Conservation (phyloP, 345 rosid species). For the Kandelia obovata region DNA sequence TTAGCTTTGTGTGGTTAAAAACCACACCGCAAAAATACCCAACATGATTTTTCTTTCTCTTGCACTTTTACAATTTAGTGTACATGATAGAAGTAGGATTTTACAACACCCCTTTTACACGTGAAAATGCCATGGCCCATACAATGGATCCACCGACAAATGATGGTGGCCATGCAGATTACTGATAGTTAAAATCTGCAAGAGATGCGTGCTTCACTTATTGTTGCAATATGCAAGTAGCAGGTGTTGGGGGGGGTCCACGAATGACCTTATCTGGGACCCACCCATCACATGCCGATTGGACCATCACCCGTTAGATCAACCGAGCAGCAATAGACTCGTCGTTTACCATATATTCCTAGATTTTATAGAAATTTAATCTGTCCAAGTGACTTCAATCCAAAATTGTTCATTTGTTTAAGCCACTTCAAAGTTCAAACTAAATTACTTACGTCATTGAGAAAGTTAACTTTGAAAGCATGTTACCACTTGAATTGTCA, state of each 20-base stretch:
- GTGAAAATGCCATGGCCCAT: slow-evolving; percentile 3
- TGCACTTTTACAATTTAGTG: not conserved
- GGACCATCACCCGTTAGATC: not conserved
- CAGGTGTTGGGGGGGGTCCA: not conserved
- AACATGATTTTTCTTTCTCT: not conserved
- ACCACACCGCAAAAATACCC: too few relatives aligned
- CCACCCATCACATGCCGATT: not conserved
- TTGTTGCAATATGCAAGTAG: not conserved
- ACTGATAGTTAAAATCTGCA: not conserved
- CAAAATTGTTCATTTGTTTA: too few relatives aligned
- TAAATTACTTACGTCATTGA: too few relatives aligned
- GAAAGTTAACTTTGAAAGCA: too few relatives aligned
- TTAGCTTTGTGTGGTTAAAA: too few relatives aligned
- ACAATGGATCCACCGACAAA: slow-evolving; percentile 3
- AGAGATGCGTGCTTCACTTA: not conserved
- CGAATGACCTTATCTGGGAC: not conserved
- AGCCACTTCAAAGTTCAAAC: too few relatives aligned
- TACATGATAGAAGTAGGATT: not conserved
- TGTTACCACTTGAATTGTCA: too few relatives aligned
- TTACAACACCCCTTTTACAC: not conserved
- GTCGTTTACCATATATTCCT: too few relatives aligned
- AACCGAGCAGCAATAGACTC: not conserved
- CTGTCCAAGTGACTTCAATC: too few relatives aligned
- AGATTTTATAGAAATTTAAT: too few relatives aligned
- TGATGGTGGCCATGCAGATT: not conserved